Percentiles rank a stretch among this genome's conserved stretches.
phyloP scores from a whole-genome alignment of 2,329 filamentous ascomycete species.

The Mariannaea elegans region DNA sequence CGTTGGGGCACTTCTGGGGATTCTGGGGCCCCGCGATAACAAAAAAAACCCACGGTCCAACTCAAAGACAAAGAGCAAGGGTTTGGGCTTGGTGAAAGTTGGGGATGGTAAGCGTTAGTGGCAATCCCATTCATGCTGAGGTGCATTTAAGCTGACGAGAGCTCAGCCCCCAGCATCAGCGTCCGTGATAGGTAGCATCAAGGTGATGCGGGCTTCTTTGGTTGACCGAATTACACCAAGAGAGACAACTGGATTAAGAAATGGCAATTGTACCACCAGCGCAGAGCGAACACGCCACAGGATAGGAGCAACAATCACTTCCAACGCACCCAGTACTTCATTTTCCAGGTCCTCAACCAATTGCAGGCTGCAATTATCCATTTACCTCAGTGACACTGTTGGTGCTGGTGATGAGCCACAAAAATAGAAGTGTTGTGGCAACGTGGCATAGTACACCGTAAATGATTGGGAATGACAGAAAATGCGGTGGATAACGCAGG shows the following conservation, averaged over 20 bases:
- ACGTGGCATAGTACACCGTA: conserved; percentile 41
- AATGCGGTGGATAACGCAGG: conserved; percentile 11
- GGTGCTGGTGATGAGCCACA: conserved; percentile 28
- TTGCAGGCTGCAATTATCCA: no score
- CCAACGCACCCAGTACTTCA: no score
- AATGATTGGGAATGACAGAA: conserved; percentile 37
- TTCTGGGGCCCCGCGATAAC: conserved; percentile 43
- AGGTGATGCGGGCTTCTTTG: not conserved
- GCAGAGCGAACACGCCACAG: no score
- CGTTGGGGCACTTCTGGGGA: conserved; percentile 23
- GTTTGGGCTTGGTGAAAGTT: not conserved
- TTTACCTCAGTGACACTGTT: not conserved
- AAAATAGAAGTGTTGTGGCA: conserved; percentile 40
- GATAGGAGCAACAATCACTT: no score
- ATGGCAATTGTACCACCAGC: no score
- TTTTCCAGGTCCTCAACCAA: no score
- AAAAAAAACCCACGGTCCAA: not conserved
- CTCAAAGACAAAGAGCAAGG: not conserved
- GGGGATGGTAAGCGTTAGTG: not conserved
- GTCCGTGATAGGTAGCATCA: not conserved
- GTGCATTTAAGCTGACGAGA: not conserved
- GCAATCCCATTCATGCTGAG: not conserved
- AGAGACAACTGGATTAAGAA: no score
- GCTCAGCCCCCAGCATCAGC: not conserved
- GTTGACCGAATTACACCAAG: no score